These are phyloP conservation scores for Elymus sibiricus DNA, from an alignment of 176 grass and related monocot species.

Conservation along the genomic window DNA sequence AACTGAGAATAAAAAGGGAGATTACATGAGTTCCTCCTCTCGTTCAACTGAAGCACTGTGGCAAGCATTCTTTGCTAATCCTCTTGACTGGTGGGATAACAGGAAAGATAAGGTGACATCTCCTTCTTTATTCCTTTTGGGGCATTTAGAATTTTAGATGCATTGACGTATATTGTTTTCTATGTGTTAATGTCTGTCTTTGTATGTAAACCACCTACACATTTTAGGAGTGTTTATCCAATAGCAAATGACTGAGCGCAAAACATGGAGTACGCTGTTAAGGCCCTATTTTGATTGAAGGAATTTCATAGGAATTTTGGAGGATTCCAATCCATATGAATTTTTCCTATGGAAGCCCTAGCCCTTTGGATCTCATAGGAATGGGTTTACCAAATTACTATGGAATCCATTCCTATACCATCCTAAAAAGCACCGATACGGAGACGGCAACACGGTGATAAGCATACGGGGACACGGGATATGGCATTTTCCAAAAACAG, in stretches of 20 bases:
- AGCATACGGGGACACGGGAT: too few species aligned
- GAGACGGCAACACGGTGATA: too few species aligned
- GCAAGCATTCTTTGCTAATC: conserved; percentile 96
- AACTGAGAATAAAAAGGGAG: conserved; percentile 33
- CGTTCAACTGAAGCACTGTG: conserved; percentile 71
- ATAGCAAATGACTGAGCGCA: neutral
- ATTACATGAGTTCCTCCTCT: conserved; percentile 32
- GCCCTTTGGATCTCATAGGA: too few species aligned
- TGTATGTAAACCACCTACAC: neutral
- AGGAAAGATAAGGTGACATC: conserved; percentile 76
- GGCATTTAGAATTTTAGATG: conserved; percentile 6
- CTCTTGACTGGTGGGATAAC: conserved; percentile 98
- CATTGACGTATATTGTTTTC: neutral
- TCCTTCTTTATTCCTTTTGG: neutral
- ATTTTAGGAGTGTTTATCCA: neutral
- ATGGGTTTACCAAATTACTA: too few species aligned
- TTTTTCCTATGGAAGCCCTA: too few species aligned
- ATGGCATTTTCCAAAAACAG: too few species aligned
- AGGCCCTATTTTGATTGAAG: neutral
- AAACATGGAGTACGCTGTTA: neutral
- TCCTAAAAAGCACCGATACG: too few species aligned
- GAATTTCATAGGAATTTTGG: too few species aligned
- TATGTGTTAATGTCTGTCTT: neutral
- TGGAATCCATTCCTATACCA: too few species aligned
- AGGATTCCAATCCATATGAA: too few species aligned